phyloP scores from a whole-genome alignment of 495 filamentous ascomycete genomes.

The Podospora sp. region DNA sequence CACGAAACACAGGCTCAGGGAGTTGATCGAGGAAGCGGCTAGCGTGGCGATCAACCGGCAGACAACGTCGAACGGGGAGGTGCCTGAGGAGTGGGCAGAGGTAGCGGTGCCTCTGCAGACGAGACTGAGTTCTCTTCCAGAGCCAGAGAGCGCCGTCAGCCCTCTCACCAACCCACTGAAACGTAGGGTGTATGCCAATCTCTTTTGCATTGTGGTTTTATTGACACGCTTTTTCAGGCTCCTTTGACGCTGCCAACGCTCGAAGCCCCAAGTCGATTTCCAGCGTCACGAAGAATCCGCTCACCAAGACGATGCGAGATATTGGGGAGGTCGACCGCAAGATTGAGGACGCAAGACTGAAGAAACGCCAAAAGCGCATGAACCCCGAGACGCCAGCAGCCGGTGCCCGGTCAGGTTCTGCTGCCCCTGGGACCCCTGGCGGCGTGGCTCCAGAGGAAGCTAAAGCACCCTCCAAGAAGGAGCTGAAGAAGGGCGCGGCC shows the following conservation, averaged over 20 bases:
- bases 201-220: slow-evolving; percentile 18
- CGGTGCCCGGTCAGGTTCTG: slow-evolving; percentile 47
- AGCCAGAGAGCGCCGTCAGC: slow-evolving; percentile 55
- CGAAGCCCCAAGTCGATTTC: slow-evolving; percentile 14
- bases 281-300: slow-evolving; percentile 28
- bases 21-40: slow-evolving; percentile 22
- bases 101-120: slow-evolving; percentile 24
- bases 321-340: slow-evolving; percentile 46
- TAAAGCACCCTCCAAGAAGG: slow-evolving; percentile 59
- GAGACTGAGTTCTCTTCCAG: slow-evolving; percentile 6
- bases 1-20: slow-evolving; percentile 17
- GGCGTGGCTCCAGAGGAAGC: slow-evolving; percentile 49
- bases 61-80: slow-evolving; percentile 22
- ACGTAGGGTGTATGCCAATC: slow-evolving; percentile 48
- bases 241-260: slow-evolving; percentile 27
- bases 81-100: slow-evolving; percentile 26
- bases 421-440: slow-evolving; percentile 53
- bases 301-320: slow-evolving; percentile 43
- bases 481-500: slow-evolving; percentile 61
- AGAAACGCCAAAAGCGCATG: slow-evolving; percentile 51
- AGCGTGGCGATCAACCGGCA: slow-evolving; percentile 18
- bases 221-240: slow-evolving; percentile 25
- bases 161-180: slow-evolving; percentile 60
- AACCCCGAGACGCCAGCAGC: slow-evolving; percentile 43
- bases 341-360: slow-evolving; percentile 51